Base-by-base conservation (phyloP, 2,329 filamentous ascomycete species). In the Fusarium sp. region DNA sequence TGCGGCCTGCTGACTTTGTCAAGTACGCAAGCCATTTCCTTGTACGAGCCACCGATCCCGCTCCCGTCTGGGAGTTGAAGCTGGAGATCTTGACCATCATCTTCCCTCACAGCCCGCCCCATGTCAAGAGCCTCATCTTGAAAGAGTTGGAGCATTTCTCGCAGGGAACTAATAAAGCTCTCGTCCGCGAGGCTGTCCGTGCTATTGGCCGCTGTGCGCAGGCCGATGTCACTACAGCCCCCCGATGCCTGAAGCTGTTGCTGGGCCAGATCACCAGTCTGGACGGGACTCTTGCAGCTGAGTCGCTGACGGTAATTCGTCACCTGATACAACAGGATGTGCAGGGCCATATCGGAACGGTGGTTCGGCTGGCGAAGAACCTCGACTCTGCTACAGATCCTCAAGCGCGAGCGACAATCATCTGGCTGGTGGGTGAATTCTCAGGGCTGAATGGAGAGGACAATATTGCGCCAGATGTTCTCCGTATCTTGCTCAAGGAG, bases 401-500 rank as follows among this genome's bases (percentile, higher is more conserved):
- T 1, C 93, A 95, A 70, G 97, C 97, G 5, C 90, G 97, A 74
- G 97, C 97, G 4, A 98, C 94, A 59, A 98, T 99, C 73, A 93
- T 99, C 77, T 99, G 97, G 97, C 90, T 99, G 1, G 95, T 98
- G 0, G 97, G 97, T 54, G 97, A 99, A 82, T 98, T 97, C 78
- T 91, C 96, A 0, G 94, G 95, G 0, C 83, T 93, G 4, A 91
- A 95, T 65, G 90, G 92, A 11, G 92, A 95, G 69, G 92, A 97
- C 80, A 97, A 97, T 78, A 96, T 99, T 70, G 97, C 97, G 0
- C 92, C 96, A 0, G 97, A 99, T 79, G 95, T 98, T 8, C 85
- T 98, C 36, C 91, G 97, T 9, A 96, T 98, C 50, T 85, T 99
- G 3, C 89, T 95, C 52, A 96, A 95, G 81, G 93, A 92, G 20